phyloP scores from a whole-genome alignment of 2,329 filamentous ascomycete genomes.

The Aureobasidium musti region DNA sequence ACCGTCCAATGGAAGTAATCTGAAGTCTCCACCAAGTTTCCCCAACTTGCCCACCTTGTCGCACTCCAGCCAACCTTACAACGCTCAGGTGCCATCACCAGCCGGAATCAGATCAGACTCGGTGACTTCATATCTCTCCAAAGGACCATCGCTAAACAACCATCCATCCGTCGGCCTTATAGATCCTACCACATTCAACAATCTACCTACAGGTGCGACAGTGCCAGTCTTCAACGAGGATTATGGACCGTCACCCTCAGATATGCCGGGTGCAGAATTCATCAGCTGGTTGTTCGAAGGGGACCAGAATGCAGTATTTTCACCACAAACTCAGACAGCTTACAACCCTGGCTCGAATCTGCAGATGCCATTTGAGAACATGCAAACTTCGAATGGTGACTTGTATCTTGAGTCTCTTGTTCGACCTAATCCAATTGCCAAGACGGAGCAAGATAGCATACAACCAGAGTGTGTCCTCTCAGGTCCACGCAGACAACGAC shows the following conservation, averaged over 20 bases:
- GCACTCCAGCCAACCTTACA: neutral
- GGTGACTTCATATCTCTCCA: conserved; percentile 20
- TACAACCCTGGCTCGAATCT: neutral
- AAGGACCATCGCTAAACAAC: neutral
- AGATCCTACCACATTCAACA: neutral
- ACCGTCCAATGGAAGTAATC: neutral
- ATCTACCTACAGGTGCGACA: conserved; percentile 38
- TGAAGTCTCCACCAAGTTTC: conserved; percentile 7
- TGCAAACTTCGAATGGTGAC: neutral
- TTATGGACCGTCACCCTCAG: conserved; percentile 80
- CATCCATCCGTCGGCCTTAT: neutral
- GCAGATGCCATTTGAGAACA: neutral
- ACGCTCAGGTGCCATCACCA: neutral
- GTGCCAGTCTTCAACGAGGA: conserved; percentile 89
- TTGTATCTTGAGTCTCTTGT: neutral
- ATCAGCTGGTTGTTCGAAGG: conserved; percentile 36
- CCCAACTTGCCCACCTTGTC: neutral
- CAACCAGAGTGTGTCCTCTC: conserved; percentile 23
- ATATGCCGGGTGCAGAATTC: conserved; percentile 34
- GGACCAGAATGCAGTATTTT: conserved; percentile 16
- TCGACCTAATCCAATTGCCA: neutral
- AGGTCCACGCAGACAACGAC: conserved; percentile 8
- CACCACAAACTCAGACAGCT: neutral
- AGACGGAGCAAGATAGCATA: conserved; percentile 21
- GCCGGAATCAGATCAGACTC: conserved; percentile 17